Evolutionary conservation across 2,329 filamentous ascomycete species (phyloP).

Genomic region (Aspergillus unguis): DNA sequence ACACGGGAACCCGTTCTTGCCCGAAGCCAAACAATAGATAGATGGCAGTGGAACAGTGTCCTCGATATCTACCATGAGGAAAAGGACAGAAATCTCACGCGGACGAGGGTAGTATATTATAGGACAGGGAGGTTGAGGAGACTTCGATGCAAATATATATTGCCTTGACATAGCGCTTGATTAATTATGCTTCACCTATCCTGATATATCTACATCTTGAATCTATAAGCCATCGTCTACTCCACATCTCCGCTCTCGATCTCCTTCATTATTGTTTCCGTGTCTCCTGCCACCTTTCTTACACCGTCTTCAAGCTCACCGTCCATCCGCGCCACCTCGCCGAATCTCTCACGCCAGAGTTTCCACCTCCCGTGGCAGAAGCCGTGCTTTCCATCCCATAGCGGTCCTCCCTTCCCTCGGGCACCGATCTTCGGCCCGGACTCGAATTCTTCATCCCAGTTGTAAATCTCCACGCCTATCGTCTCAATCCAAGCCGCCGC

Average conservation of each 20-base stretch:
- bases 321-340: slow-evolving; percentile 4
- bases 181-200: no score
- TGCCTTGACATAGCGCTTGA: no score
- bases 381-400: slow-evolving; percentile 14
- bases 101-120: no score
- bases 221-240: background rate
- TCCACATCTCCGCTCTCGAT: slow-evolving; percentile 12
- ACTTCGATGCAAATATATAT: no score
- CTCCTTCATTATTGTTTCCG: slow-evolving; percentile 13
- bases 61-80: no score
- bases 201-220: background rate
- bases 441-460: slow-evolving; percentile 13
- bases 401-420: slow-evolving; percentile 10
- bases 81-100: no score
- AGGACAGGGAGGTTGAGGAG: no score
- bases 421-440: background rate
- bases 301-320: background rate
- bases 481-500: slow-evolving; percentile 16
- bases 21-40: no score
- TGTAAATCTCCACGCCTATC: slow-evolving; percentile 13
- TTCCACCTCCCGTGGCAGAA: slow-evolving; percentile 13
- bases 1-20: no score
- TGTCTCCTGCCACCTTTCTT: slow-evolving; percentile 5
- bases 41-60: no score
- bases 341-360: slow-evolving; percentile 15